Conservation (phyloP, 169 alveolate species). For the Babesia microti region DNA sequence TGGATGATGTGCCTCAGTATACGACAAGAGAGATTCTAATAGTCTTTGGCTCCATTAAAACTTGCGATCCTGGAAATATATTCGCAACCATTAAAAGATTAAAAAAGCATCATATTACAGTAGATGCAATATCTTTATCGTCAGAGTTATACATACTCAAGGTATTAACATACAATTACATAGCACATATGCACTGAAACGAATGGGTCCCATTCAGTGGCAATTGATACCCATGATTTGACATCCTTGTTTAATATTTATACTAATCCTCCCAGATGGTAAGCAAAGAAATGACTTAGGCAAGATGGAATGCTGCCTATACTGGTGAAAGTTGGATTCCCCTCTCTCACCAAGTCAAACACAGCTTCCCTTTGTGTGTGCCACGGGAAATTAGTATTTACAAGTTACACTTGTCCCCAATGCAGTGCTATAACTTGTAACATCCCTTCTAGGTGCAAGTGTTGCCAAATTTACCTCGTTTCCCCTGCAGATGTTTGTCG, state of each 20-base stretch:
- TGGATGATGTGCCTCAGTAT: constrained; percentile 48
- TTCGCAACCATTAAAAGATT: constrained; percentile 29
- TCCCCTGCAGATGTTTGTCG: constrained; percentile 48
- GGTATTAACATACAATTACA: constrained; percentile 6
- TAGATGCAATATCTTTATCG: constrained; percentile 34
- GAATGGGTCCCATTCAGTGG: constrained; percentile 29
- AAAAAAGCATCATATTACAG: constrained; percentile 18
- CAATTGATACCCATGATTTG: constrained; percentile 22
- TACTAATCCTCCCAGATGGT: constrained; percentile 42
- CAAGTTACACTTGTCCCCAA: constrained; percentile 55
- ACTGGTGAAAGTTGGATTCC: constrained; percentile 55
- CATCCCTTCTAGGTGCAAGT: constrained; percentile 60
- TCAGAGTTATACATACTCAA: constrained; percentile 41
- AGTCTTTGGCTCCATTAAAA: constrained; percentile 57
- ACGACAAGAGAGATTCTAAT: constrained; percentile 58
- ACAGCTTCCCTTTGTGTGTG: constrained; percentile 59
- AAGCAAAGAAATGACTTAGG: constrained; percentile 16
- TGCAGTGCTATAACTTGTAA: constrained; percentile 56
- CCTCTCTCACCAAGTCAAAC: constrained; percentile 47
- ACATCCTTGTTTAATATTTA: constrained; percentile 7
- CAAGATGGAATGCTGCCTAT: constrained; percentile 60
- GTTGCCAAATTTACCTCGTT: constrained; percentile 37
- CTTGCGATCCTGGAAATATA: constrained; percentile 52
- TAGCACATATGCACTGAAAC: constrained; percentile 44
- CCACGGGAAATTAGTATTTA: constrained; percentile 43